Evolutionary conservation across 495 filamentous ascomycete species (phyloP).

Genomic region (Tuber borchii): DNA sequence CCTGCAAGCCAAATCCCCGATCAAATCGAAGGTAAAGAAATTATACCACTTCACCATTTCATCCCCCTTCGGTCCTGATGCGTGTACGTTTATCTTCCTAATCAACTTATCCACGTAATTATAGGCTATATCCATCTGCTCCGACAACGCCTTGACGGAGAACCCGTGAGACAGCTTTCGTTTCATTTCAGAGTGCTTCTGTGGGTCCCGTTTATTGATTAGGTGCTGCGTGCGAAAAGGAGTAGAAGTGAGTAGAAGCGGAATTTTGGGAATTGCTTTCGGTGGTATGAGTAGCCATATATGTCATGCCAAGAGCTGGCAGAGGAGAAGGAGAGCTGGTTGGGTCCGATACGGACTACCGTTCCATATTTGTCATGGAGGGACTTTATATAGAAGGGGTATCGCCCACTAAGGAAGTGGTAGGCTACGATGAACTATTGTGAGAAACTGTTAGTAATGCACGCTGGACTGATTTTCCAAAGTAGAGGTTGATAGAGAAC

Average conservation of each 20-base stretch:
- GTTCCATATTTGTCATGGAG: slow-evolving; percentile 53
- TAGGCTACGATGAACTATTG: background rate
- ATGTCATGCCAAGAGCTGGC: slow-evolving; percentile 59
- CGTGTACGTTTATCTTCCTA: slow-evolving; percentile 39
- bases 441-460: background rate
- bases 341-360: slow-evolving; percentile 57
- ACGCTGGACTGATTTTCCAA: background rate
- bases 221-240: slow-evolving; percentile 25
- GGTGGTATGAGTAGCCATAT: slow-evolving; percentile 49
- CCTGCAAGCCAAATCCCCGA: slow-evolving; percentile 55
- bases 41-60: slow-evolving; percentile 52
- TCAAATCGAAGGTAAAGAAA: slow-evolving; percentile 54
- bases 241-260: slow-evolving; percentile 41
- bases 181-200: slow-evolving; percentile 45
- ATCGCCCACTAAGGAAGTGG: slow-evolving; percentile 4
- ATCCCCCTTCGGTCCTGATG: slow-evolving; percentile 31
- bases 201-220: slow-evolving; percentile 29
- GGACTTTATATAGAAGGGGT: slow-evolving; percentile 11
- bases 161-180: slow-evolving; percentile 50
- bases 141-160: slow-evolving; percentile 49
- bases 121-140: slow-evolving; percentile 50
- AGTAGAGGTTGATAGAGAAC: background rate
- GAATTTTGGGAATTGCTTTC: slow-evolving; percentile 40
- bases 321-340: slow-evolving; percentile 56
- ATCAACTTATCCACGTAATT: slow-evolving; percentile 50